Evolutionary conservation across 768 basidiomycete genomes (phyloP).

Genomic region (Termitomyces bulborhizus): DNA sequence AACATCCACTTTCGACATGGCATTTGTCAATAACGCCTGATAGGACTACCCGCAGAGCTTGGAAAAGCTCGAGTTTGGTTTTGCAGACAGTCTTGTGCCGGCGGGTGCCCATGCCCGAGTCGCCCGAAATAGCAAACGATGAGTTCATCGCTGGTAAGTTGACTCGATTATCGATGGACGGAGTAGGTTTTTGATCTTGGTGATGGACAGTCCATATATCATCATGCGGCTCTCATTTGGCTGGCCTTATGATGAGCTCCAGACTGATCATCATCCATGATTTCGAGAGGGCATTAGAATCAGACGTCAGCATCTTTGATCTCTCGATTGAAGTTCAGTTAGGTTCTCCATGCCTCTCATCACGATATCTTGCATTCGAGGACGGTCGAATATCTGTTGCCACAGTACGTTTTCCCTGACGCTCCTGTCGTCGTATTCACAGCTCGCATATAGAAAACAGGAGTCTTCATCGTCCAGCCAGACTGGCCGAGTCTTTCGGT

Average conservation of each 20-base stretch:
- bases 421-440: background rate
- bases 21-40: conserved; percentile 20
- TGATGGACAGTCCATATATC: conserved; percentile 34
- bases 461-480: conserved; percentile 26
- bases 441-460: conserved; percentile 19
- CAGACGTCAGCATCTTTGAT: conserved; percentile 22
- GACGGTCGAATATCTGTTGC: conserved; percentile 38
- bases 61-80: background rate
- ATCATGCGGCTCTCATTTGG: conserved; percentile 42
- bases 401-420: conserved; percentile 29
- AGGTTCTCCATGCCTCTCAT: conserved; percentile 28
- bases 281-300: conserved; percentile 31
- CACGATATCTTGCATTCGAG: conserved; percentile 46
- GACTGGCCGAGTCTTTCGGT: conserved; percentile 10
- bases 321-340: conserved; percentile 34
- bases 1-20: conserved; percentile 28
- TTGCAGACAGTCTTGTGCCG: conserved; percentile 3
- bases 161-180: background rate
- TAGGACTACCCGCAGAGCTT: background rate
- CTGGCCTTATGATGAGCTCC: conserved; percentile 29
- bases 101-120: background rate
- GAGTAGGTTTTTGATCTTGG: background rate
- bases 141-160: conserved; percentile 40
- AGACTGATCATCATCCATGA: conserved; percentile 35
- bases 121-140: conserved; percentile 24